A percentile compares a stretch with the other conserved stretches of the same genome.
phyloP scores from a whole-genome alignment of 805 yeast species.

The Candida oleophila region DNA sequence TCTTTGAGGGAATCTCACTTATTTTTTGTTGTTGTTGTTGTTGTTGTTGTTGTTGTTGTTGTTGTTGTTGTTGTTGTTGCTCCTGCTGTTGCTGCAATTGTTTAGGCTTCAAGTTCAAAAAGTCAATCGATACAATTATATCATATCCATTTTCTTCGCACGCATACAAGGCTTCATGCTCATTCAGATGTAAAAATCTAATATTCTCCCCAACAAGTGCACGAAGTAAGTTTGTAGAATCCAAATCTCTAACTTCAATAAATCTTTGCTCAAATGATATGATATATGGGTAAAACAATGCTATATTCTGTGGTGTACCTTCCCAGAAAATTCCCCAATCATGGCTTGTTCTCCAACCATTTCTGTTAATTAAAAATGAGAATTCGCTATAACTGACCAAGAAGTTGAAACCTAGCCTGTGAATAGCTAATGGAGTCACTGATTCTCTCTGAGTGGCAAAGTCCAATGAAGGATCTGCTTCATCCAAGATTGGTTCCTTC shows the following conservation, averaged over 20 bases:
- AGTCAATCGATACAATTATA: conserved; percentile 88
- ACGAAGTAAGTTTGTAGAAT: conserved; percentile 78
- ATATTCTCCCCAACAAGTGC: conserved; percentile 93
- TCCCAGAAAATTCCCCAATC: conserved; percentile 97
- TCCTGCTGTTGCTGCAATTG: conserved; percentile 6
- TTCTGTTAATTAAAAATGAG: conserved; percentile 89
- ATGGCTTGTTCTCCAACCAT: conserved; percentile 95
- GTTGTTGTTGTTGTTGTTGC: not conserved
- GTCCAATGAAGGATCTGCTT: conserved; percentile 97
- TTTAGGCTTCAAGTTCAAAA: conserved; percentile 62
- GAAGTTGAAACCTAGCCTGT: conserved; percentile 85
- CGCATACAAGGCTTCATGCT: conserved; percentile 91
- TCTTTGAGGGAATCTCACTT: not conserved
- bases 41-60: not conserved
- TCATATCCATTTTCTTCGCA: conserved; percentile 91
- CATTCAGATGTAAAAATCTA: conserved; percentile 81
- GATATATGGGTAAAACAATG: conserved; percentile 90
- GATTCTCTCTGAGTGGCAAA: conserved; percentile 80
- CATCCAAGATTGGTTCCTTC: conserved; percentile 88
- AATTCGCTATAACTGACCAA: conserved; percentile 87
- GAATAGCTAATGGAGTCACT: conserved; percentile 87
- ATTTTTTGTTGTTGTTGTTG: not conserved
- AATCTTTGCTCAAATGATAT: conserved; percentile 87
- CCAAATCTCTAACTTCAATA: conserved; percentile 90
- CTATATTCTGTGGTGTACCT: conserved; percentile 89